These are phyloP conservation scores for Anisodus tanguticus DNA, from an alignment of 257 asterid genomes.

Conservation along the genomic window DNA sequence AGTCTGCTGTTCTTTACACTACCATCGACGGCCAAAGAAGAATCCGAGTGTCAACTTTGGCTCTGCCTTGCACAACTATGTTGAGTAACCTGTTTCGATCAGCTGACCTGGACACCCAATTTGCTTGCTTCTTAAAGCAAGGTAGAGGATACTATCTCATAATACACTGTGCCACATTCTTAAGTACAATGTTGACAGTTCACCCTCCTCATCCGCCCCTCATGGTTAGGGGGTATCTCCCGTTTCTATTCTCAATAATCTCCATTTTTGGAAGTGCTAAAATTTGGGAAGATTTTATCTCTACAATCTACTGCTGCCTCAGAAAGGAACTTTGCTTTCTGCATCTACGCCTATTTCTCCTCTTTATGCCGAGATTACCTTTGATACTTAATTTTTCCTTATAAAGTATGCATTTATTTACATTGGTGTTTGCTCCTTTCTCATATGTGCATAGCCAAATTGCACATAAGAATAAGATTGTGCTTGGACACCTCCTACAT, in stretches of 20 bases:
- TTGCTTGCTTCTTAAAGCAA: constrained; percentile 84
- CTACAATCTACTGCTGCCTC: not conserved
- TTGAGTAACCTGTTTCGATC: constrained; percentile 93
- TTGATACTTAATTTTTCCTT: not conserved
- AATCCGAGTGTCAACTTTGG: constrained; percentile 92
- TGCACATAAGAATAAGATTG: not conserved
- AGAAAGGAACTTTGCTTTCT: not conserved
- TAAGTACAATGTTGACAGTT: not conserved
- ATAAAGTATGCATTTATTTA: not conserved
- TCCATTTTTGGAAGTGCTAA: not conserved
- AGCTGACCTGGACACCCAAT: constrained; percentile 96
- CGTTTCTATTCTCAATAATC: not conserved
- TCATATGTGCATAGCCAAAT: not conserved
- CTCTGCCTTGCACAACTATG: constrained; percentile 90
- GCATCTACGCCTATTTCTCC: not conserved
- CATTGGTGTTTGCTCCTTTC: not conserved
- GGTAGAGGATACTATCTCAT: constrained; percentile 47
- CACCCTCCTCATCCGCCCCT: not conserved
- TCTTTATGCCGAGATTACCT: not conserved
- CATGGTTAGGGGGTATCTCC: not conserved
- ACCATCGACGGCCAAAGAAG: constrained; percentile 94
- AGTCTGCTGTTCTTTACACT: constrained; percentile 99
- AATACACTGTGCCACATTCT: not conserved
- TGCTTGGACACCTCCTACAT: not conserved
- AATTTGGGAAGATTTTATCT: not conserved